A percentile compares a stretch with the other conserved stretches of the same genome.
phyloP scores from a whole-genome alignment of 139 green algal genomes.

The Ettlia oleoabundans region DNA sequence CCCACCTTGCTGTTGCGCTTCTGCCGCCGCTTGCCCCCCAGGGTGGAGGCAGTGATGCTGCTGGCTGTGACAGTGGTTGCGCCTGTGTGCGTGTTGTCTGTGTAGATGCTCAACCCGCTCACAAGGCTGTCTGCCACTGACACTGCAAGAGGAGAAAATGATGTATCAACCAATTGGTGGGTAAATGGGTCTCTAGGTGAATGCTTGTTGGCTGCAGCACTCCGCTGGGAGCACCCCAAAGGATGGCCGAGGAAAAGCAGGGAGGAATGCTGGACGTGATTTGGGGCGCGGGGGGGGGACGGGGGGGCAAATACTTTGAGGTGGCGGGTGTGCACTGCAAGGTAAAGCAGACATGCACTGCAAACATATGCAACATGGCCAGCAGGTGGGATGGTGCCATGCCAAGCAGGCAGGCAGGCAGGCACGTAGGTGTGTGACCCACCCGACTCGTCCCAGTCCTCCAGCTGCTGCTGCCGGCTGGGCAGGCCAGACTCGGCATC shows the following conservation, averaged over 20 bases:
- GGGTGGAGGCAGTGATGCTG: constrained; percentile 42
- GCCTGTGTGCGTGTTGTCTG: constrained; percentile 25
- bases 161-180: too few species aligned
- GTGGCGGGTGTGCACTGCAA: background rate
- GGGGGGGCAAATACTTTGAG: too few species aligned
- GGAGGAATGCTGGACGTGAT: too few species aligned
- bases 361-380: background rate
- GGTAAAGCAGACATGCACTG: background rate
- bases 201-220: too few species aligned
- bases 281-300: too few species aligned
- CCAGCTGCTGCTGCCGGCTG: constrained; percentile 31
- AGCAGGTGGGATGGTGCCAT: background rate
- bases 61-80: background rate
- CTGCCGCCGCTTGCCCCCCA: constrained; percentile 48
- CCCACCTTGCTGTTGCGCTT: constrained; percentile 7
- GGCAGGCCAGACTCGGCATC: constrained; percentile 26
- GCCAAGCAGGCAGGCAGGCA: background rate
- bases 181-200: too few species aligned
- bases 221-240: too few species aligned
- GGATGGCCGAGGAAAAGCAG: too few species aligned
- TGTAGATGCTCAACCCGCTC: constrained; percentile 63
- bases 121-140: constrained; percentile 55
- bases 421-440: background rate
- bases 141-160: too few species aligned
- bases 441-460: background rate